phyloP scores from a whole-genome alignment of 2,329 filamentous ascomycete species.

The Immersiporthe knoxdaviesiana region DNA sequence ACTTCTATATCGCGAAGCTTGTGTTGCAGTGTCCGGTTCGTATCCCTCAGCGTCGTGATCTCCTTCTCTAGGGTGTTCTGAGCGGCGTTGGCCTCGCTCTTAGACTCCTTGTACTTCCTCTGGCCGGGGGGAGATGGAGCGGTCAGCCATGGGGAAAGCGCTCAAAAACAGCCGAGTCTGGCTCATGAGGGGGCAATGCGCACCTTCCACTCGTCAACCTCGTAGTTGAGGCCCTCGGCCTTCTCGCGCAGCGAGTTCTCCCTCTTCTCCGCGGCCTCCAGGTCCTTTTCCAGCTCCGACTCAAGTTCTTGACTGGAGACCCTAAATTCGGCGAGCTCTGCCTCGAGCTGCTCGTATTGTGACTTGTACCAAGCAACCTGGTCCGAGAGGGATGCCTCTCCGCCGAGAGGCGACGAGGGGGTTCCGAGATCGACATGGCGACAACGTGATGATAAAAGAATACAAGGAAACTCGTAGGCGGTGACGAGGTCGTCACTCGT shows the following conservation, averaged over 20 bases:
- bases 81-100: constrained; percentile 80
- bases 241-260: constrained; percentile 86
- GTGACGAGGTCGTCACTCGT: constrained; percentile 29
- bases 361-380: constrained; percentile 92
- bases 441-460: neutral
- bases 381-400: constrained; percentile 64
- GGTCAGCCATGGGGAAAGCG: constrained; percentile 31
- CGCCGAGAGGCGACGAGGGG: constrained; percentile 65
- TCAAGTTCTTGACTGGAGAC: constrained; percentile 93
- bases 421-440: constrained; percentile 54
- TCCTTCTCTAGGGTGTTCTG: constrained; percentile 93
- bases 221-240: constrained; percentile 80
- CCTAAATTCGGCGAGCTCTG: constrained; percentile 91
- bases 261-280: constrained; percentile 92
- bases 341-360: constrained; percentile 91
- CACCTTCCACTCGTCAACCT: constrained; percentile 99
- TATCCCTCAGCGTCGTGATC: constrained; percentile 86
- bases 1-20: constrained; percentile 94
- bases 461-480: constrained; percentile 18
- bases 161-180: neutral
- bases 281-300: constrained; percentile 91
- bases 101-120: constrained; percentile 96
- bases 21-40: constrained; percentile 79
- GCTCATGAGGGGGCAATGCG: constrained; percentile 36
- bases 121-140: constrained; percentile 45